Conservation (phyloP, 805 yeast genomes). For the Schwanniomyces sp. region DNA sequence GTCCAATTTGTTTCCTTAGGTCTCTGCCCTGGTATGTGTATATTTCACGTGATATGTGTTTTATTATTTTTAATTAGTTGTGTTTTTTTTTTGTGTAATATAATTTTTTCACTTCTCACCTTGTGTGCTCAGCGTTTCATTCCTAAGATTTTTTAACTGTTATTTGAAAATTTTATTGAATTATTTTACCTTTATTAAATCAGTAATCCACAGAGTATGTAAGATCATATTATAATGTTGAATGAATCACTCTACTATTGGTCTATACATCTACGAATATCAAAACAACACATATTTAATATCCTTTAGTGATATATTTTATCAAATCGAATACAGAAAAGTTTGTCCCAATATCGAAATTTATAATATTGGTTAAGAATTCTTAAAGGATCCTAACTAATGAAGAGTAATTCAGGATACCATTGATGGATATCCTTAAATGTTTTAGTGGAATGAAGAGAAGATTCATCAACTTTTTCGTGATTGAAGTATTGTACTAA, state of each 20-base stretch:
- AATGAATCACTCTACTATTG: not conserved
- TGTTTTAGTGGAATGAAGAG: not conserved
- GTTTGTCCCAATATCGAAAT: not conserved
- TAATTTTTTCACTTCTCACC: not conserved
- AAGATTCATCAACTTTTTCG: not conserved
- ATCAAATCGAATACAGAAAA: too few species aligned
- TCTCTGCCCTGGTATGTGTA: not conserved
- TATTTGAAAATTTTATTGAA: constrained; percentile 1
- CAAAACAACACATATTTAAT: not conserved
- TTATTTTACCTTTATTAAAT: constrained; percentile 1
- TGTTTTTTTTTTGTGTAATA: not conserved
- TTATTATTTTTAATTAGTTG: not conserved
- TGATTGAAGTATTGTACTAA: not conserved
- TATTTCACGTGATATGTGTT: not conserved
- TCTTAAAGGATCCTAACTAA: not conserved
- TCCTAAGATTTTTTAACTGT: constrained; percentile 1
- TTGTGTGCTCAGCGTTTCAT: not conserved
- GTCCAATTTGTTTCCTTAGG: not conserved
- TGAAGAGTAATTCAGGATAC: too few species aligned
- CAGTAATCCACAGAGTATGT: constrained; percentile 3
- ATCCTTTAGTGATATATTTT: too few species aligned
- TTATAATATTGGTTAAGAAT: not conserved
- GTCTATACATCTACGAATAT: not conserved
- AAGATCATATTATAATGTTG: not conserved
- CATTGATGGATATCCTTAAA: too few species aligned